phyloP scores from a whole-genome alignment of 2,329 filamentous ascomycete species.

The Colletotrichum karsti region DNA sequence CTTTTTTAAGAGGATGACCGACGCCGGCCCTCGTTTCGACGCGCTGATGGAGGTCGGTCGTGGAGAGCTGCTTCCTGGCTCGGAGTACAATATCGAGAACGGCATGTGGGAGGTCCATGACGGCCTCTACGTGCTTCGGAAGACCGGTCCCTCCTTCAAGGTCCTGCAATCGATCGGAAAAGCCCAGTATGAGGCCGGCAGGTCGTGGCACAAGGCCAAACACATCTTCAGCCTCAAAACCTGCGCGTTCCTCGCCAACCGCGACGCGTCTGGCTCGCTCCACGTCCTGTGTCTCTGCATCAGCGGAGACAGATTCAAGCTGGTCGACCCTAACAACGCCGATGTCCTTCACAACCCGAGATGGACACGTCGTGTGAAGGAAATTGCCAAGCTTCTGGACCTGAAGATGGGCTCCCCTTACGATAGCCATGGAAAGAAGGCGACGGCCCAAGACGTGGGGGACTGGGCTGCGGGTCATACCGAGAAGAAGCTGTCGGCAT shows the following conservation, averaged over 20 bases:
- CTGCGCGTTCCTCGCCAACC: not conserved
- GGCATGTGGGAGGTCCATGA: not conserved
- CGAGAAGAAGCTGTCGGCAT: constrained; percentile 48
- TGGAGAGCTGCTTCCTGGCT: not conserved
- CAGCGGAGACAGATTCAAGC: not conserved
- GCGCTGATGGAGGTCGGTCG: not conserved
- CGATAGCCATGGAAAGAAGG: constrained; percentile 31
- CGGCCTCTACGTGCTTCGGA: not conserved
- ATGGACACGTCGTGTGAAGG: constrained; percentile 41
- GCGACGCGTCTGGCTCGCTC: rapidly evolving
- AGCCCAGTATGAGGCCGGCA: rapidly evolving
- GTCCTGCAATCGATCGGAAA: not conserved
- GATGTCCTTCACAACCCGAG: constrained; percentile 35
- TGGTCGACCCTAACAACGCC: rapidly evolving
- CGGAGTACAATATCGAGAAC: not conserved
- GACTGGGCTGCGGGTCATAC: constrained; percentile 42
- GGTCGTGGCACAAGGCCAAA: no score
- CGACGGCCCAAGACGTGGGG: not conserved
- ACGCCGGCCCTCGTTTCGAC: not conserved
- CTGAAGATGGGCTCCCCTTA: constrained; percentile 39
- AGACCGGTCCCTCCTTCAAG: not conserved
- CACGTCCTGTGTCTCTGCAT: not conserved
- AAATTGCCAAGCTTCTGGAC: constrained; percentile 37
- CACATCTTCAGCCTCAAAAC: not conserved
- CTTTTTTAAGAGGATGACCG: not conserved